A percentile compares a stretch with the other conserved stretches of the same genome.
Conservation (phyloP, 306 rosid genomes). For the Inga laurina region DNA sequence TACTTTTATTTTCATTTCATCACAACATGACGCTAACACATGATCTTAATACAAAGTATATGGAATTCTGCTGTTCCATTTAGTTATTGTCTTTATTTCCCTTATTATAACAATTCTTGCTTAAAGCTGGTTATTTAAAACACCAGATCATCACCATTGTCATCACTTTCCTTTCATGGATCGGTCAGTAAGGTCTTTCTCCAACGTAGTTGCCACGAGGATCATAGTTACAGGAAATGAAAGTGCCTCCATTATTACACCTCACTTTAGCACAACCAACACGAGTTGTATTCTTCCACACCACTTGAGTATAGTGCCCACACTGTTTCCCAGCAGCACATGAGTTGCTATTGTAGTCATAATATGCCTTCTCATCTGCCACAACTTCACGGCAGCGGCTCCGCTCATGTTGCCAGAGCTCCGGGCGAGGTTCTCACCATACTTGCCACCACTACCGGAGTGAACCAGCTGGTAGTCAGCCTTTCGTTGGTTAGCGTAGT, state of each 20-base stretch:
- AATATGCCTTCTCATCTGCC: slow-evolving; percentile 41
- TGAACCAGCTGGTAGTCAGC: slow-evolving; percentile 35
- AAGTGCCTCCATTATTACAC: slow-evolving; percentile 52
- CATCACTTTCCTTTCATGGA: background rate
- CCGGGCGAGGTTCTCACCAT: slow-evolving; percentile 42
- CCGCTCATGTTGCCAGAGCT: slow-evolving; percentile 28
- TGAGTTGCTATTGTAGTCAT: slow-evolving; percentile 38
- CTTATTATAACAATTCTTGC: background rate
- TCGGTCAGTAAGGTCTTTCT: background rate
- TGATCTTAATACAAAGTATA: background rate
- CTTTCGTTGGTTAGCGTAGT: slow-evolving; percentile 19
- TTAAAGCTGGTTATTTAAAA: background rate
- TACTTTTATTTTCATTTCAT: background rate
- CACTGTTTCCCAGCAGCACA: slow-evolving; percentile 41
- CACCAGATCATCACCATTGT: background rate
- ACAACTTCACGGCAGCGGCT: slow-evolving; percentile 6
- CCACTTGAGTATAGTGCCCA: slow-evolving; percentile 57
- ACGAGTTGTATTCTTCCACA: slow-evolving; percentile 43
- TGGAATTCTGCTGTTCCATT: background rate
- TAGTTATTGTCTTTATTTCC: background rate
- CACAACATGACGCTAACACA: background rate
- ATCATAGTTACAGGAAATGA: slow-evolving; percentile 58
- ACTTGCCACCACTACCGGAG: slow-evolving; percentile 34
- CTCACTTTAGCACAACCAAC: slow-evolving; percentile 53
- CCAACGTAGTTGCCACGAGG: background rate